Percentiles rank a stretch among this genome's conserved stretches.
Conservation (phyloP, 2,329 filamentous ascomycete genomes). For the Clonostachys byssicola region DNA sequence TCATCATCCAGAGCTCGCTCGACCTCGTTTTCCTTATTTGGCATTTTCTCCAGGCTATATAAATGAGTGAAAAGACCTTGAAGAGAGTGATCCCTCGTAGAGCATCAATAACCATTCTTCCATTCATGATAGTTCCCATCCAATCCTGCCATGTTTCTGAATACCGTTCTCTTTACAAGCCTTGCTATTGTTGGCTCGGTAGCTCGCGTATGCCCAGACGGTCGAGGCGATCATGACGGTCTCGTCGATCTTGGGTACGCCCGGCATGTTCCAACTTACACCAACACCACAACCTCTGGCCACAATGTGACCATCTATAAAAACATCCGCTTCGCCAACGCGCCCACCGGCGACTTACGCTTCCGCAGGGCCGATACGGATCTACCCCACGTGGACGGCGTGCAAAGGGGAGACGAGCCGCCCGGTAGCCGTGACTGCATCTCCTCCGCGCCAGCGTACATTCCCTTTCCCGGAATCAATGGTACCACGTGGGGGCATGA, state of each 20-base stretch:
- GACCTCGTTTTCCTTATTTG: no score
- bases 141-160: no score
- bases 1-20: no score
- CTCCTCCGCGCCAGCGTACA: slow-evolving; percentile 6
- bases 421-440: slow-evolving; percentile 5
- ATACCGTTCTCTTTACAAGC: no score
- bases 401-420: slow-evolving; percentile 8
- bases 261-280: slow-evolving; percentile 9
- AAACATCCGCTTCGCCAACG: slow-evolving; percentile 15
- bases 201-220: no score
- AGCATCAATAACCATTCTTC: no score
- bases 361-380: slow-evolving; percentile 10
- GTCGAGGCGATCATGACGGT: not conserved
- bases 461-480: slow-evolving; percentile 7
- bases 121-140: no score
- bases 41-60: no score
- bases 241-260: slow-evolving; percentile 9
- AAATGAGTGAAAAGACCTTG: no score
- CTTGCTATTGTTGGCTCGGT: no score
- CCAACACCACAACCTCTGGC: slow-evolving; percentile 10
- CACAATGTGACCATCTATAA: slow-evolving; percentile 11
- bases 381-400: slow-evolving; percentile 2
- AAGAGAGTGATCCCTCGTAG: no score
- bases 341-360: slow-evolving; percentile 12
- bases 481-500: slow-evolving; percentile 11